phyloP scores from a whole-genome alignment of 495 filamentous ascomycete species.

The Chlorociboria aeruginascens region DNA sequence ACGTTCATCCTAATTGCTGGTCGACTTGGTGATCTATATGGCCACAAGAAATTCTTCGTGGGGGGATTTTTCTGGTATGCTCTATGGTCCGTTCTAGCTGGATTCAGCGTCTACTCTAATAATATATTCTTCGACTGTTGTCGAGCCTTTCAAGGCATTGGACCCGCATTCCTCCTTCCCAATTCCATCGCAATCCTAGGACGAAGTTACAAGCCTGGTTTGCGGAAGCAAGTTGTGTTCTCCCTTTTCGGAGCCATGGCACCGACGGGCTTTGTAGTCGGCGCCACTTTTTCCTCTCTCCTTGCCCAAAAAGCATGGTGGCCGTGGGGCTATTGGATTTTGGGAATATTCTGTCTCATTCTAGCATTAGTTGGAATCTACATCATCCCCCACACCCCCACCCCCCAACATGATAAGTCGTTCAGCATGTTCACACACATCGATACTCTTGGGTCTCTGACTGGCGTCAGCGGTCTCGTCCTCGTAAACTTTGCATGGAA shows the following conservation, averaged over 20 bases:
- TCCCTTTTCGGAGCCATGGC: conserved; percentile 50
- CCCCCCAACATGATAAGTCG: conserved; percentile 13
- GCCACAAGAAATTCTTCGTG: conserved; percentile 49
- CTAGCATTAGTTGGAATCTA: conserved; percentile 30
- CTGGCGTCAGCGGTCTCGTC: conserved; percentile 43
- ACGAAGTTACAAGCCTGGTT: conserved; percentile 37
- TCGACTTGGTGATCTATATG: conserved; percentile 51
- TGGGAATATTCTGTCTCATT: conserved; percentile 33
- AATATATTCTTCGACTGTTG: conserved; percentile 45
- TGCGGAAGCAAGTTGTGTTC: conserved; percentile 51
- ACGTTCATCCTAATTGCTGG: conserved; percentile 55
- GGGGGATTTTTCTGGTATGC: conserved; percentile 50
- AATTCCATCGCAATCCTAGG: conserved; percentile 53
- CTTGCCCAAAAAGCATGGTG: conserved; percentile 46
- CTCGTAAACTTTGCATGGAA: conserved; percentile 52
- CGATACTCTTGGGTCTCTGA: conserved; percentile 37
- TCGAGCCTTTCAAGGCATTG: conserved; percentile 49
- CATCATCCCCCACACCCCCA: conserved; percentile 37
- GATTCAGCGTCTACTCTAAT: conserved; percentile 33
- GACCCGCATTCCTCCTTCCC: conserved; percentile 47
- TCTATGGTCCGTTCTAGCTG: conserved; percentile 48
- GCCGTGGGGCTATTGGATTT: conserved; percentile 55
- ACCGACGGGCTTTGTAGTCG: conserved; percentile 41
- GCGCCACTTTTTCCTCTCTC: conserved; percentile 35
- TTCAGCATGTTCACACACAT: conserved; percentile 20